Base-by-base conservation (phyloP, 495 filamentous ascomycete species). In the Penicillium angulare region DNA sequence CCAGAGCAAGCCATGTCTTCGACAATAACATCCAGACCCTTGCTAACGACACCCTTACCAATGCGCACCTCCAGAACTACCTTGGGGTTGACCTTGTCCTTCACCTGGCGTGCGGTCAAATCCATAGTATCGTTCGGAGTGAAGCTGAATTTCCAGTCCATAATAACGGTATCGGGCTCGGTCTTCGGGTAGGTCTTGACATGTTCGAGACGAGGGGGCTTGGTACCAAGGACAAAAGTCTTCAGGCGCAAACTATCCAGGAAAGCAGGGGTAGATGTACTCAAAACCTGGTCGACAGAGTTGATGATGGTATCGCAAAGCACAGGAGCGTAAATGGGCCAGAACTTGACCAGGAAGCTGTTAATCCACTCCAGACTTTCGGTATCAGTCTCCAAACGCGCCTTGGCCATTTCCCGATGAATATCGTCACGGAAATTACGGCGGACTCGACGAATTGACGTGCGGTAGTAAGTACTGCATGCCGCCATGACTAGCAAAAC, bases 121-220 rank as follows among this genome's bases (percentile, higher is more conserved):
- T 99, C 93, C 51, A 87, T 83, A 8, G 79, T 87, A 67, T 99
- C 93, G 57, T 92, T 97, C 7, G 93, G 93, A 0, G 88, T 97
- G 69, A 99, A 99, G 73, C 92, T 97, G 71, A 99, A 97, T 57
- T 95, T 92, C 93, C 93, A 99, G 64, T 99, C 93, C 95, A 97
- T 99, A 47, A 97, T 80, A 34, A 99, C 88, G 47, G 87, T 87
- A 60, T 99, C 92, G 39, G 96, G 90, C 38, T 96, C 89, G 10
- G 89, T 88, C 71, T 95, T 97, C 21, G 93, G 91, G 58, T 97
- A 97, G 6, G 93, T 95, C 76, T 95, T 97, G 59, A 97, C 93
- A 63, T 96, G 90, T 65, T 99, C 93, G 77, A 99, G 77, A 32
- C 93, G 83, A 2, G 95, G 95, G 6, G 93, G 92, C 72, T 99